A percentile compares a stretch with the other conserved stretches of the same genome.
Evolutionary conservation across 179 eudicot genomes (phyloP).

Genomic region (Corrigiola litoralis): DNA sequence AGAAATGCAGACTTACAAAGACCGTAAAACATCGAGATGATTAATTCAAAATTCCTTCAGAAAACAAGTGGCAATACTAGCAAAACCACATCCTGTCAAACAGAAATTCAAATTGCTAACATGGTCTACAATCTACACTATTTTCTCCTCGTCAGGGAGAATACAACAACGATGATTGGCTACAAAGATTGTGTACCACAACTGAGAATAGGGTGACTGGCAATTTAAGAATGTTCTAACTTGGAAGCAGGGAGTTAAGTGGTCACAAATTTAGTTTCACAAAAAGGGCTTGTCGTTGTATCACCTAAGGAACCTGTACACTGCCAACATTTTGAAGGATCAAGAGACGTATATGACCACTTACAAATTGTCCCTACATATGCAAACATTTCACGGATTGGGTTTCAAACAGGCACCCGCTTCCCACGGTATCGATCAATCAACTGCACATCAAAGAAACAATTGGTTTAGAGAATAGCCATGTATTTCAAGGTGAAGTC

Average conservation of each 20-base stretch:
- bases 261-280: slow-evolving; percentile 5
- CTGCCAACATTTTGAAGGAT: not conserved
- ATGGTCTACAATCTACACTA: slow-evolving; percentile 1
- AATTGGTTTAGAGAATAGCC: not conserved
- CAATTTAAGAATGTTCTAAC: not conserved
- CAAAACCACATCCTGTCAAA: not conserved
- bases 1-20: too few species aligned
- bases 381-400: slow-evolving; percentile 3
- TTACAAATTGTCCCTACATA: slow-evolving; percentile 7
- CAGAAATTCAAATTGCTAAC: not conserved
- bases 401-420: slow-evolving; percentile 29
- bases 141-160: not conserved
- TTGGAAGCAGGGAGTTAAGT: not conserved
- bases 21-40: too few species aligned
- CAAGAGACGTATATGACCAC: not conserved
- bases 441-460: slow-evolving; percentile 19
- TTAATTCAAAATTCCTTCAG: not conserved
- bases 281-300: not conserved
- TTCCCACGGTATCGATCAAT: slow-evolving; percentile 33
- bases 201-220: not conserved
- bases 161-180: not conserved
- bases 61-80: not conserved
- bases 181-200: slow-evolving; percentile 15
- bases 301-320: slow-evolving; percentile 29
- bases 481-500: not conserved